phyloP scores from a whole-genome alignment of 2,329 filamentous ascomycete genomes.

The Fusarium sp. region DNA sequence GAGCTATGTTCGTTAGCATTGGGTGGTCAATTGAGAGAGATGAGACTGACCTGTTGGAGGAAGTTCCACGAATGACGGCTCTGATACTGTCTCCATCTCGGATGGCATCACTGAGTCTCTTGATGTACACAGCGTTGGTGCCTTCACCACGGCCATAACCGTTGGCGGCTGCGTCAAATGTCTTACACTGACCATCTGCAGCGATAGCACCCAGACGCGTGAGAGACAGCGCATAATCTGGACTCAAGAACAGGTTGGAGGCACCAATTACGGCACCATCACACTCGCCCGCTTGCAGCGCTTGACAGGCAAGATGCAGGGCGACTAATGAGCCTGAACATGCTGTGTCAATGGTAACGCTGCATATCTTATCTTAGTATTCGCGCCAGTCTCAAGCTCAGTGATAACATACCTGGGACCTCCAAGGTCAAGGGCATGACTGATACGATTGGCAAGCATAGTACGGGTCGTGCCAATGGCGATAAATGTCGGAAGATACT shows the following conservation, averaged over 20 bases:
- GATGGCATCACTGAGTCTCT: slow-evolving; percentile 63
- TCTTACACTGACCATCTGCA: slow-evolving; percentile 52
- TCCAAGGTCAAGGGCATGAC: slow-evolving; percentile 41
- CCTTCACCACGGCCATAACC: slow-evolving; percentile 69
- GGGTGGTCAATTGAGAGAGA: slow-evolving; percentile 35
- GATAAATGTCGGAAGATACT: slow-evolving; percentile 43
- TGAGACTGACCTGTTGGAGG: slow-evolving; percentile 54
- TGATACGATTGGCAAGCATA: slow-evolving; percentile 43
- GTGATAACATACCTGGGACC: slow-evolving; percentile 37
- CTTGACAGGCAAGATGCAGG: slow-evolving; percentile 54
- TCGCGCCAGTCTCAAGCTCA: neutral
- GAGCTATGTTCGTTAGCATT: slow-evolving; percentile 50
- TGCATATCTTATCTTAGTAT: slow-evolving; percentile 36
- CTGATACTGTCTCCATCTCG: slow-evolving; percentile 63
- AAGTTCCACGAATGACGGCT: slow-evolving; percentile 60
- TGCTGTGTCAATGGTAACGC: slow-evolving; percentile 59
- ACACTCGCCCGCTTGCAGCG: slow-evolving; percentile 48
- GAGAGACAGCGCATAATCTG: slow-evolving; percentile 42
- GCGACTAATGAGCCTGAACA: slow-evolving; percentile 58
- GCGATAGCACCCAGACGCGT: slow-evolving; percentile 43
- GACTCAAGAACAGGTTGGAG: slow-evolving; percentile 46
- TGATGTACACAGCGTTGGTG: slow-evolving; percentile 63
- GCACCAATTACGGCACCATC: slow-evolving; percentile 50
- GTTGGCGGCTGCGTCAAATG: slow-evolving; percentile 62
- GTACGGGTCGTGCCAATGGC: slow-evolving; percentile 44